phyloP scores from a whole-genome alignment of 345 rosid genomes.

The Orychophragmus violaceus region DNA sequence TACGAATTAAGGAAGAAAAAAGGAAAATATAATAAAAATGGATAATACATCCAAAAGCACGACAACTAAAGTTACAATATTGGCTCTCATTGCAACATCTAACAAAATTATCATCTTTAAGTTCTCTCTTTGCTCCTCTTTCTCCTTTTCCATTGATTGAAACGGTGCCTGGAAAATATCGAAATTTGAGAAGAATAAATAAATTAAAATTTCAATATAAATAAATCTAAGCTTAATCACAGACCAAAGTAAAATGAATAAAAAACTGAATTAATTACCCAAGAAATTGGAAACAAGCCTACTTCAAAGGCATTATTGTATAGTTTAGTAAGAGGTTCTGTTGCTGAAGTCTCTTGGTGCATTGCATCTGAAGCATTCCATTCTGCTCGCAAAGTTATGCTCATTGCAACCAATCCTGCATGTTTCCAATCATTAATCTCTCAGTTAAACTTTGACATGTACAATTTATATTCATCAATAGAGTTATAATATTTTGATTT shows the following conservation, averaged over 20 bases:
- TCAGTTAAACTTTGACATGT: background rate
- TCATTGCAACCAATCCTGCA: conserved; percentile 77
- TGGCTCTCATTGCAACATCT: conserved; percentile 32
- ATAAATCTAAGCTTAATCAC: background rate
- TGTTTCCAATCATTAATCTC: conserved; percentile 11
- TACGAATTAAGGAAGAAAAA: conserved; percentile 14
- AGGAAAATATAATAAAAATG: conserved; percentile 16
- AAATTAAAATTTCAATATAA: background rate
- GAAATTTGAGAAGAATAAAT: background rate
- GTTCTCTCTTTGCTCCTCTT: conserved; percentile 11
- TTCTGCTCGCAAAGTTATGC: conserved; percentile 92
- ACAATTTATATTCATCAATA: background rate
- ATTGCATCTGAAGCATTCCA: conserved; percentile 81
- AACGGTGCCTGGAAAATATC: conserved; percentile 17
- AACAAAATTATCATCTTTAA: conserved; percentile 33
- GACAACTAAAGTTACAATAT: conserved; percentile 33
- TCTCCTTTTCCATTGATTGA: conserved; percentile 27
- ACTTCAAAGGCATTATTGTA: conserved; percentile 9
- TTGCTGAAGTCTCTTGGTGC: conserved; percentile 64
- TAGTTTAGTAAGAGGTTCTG: conserved; percentile 30
- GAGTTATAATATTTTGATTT: background rate
- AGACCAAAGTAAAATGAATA: background rate
- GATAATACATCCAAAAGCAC: conserved; percentile 37
- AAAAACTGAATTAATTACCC: conserved; percentile 16
- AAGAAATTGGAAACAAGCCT: conserved; percentile 15